Evolutionary conservation across 1,139 yeast species (phyloP).

Genomic region (Yamadazyma siamensis): DNA sequence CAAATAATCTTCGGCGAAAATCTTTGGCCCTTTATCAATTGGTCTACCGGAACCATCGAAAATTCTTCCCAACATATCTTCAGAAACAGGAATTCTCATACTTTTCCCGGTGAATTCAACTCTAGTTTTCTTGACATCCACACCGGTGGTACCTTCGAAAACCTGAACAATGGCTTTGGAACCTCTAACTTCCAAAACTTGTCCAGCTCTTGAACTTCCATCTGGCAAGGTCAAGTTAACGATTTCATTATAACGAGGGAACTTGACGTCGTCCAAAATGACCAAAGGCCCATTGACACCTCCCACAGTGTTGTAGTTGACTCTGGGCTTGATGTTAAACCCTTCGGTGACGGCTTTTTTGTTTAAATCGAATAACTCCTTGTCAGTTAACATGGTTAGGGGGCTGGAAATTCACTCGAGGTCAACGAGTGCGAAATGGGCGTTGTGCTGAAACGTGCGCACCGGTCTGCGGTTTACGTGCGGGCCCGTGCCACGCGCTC

Average conservation of each 20-base stretch:
- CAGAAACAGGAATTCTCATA: constrained; percentile 91
- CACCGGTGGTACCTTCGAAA: constrained; percentile 96
- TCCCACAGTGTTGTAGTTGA: constrained; percentile 92
- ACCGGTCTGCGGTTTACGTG: too few relatives aligned
- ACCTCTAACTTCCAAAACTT: constrained; percentile 96
- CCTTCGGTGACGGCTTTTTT: constrained; percentile 91
- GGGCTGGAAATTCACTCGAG: constrained; percentile 4
- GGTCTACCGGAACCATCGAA: constrained; percentile 99
- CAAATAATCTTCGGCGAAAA: constrained; percentile 95
- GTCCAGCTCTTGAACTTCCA: constrained; percentile 93
- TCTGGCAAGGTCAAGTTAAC: constrained; percentile 95
- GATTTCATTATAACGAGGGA: constrained; percentile 94
- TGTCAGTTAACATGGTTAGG: constrained; percentile 38
- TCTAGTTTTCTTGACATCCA: constrained; percentile 94
- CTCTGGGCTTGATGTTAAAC: constrained; percentile 84
- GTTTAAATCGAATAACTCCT: constrained; percentile 72
- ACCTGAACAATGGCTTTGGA: constrained; percentile 97
- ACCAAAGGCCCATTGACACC: constrained; percentile 99
- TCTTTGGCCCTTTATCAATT: constrained; percentile 96
- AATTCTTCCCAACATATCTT: constrained; percentile 95
- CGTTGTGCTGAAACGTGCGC: not conserved
- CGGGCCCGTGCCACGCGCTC: too few relatives aligned
- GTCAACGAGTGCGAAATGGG: not conserved
- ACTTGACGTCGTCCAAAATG: constrained; percentile 91
- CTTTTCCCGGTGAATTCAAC: constrained; percentile 96